Evolutionary conservation across 345 rosid species (phyloP).

Genomic region (Salix viminalis): DNA sequence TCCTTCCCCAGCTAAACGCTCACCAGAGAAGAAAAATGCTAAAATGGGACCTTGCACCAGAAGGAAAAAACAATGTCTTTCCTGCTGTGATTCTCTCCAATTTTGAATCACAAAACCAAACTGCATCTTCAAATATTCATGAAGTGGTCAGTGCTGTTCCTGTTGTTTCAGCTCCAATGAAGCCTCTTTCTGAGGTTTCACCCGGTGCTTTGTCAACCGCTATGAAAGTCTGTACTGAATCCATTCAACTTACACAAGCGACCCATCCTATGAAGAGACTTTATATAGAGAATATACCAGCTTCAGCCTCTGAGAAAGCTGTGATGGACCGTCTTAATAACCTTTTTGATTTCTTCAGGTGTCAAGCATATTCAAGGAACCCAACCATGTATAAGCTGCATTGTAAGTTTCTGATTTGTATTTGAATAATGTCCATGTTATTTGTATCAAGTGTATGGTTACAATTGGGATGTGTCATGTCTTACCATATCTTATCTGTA

Average conservation of each 20-base stretch:
- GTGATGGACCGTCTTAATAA: conserved; percentile 61
- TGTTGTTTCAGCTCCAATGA: conserved; percentile 32
- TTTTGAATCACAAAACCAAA: conserved; percentile 39
- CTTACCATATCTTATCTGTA: conserved; percentile 31
- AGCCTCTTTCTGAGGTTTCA: conserved; percentile 38
- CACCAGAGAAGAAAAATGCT: conserved; percentile 67
- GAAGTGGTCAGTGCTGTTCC: conserved; percentile 41
- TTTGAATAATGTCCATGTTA: conserved; percentile 12
- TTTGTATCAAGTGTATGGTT: conserved; percentile 18
- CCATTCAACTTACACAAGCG: conserved; percentile 84
- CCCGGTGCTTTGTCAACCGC: conserved; percentile 28
- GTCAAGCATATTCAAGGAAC: conserved; percentile 57
- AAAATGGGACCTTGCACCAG: conserved; percentile 79
- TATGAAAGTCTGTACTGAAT: conserved; percentile 44
- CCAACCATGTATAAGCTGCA: conserved; percentile 84
- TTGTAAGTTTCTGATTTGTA: conserved; percentile 51
- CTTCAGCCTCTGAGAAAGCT: conserved; percentile 73
- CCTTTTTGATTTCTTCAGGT: conserved; percentile 63
- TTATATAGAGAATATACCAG: conserved; percentile 76
- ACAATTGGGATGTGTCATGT: conserved; percentile 6
- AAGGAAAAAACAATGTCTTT: conserved; percentile 25
- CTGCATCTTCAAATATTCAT: conserved; percentile 32
- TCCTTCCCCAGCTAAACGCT: conserved; percentile 59
- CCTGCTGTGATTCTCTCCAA: conserved; percentile 40
- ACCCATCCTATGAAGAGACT: conserved; percentile 85